These are phyloP conservation scores for Mucuna pruriens DNA, from an alignment of 306 rosid species.

Conservation along the genomic window DNA sequence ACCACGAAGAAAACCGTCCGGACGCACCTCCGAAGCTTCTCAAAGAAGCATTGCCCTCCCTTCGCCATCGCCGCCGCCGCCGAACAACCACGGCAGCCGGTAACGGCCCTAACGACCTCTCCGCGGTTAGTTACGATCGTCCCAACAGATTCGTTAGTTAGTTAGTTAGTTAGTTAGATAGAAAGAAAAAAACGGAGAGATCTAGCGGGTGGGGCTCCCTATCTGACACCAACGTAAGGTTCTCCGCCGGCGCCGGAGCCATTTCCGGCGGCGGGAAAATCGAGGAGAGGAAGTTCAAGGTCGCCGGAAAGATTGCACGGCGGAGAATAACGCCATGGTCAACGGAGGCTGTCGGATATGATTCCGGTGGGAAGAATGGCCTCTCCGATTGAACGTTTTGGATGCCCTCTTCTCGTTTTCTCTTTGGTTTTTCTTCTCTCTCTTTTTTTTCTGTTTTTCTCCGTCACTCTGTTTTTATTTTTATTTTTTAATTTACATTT, in stretches of 20 bases:
- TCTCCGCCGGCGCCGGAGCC: constrained; percentile 53
- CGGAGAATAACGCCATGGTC: constrained; percentile 43
- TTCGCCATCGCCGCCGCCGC: constrained; percentile 63
- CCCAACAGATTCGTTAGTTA: constrained; percentile 19
- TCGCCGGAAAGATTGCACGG: constrained; percentile 1
- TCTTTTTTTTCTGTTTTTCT: constrained; percentile 2
- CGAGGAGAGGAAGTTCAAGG: constrained; percentile 21
- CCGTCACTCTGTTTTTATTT: not conserved
- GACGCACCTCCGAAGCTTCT: constrained; percentile 70
- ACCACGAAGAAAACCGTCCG: constrained; percentile 86
- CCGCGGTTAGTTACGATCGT: constrained; percentile 39
- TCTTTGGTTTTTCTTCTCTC: not conserved
- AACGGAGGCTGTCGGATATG: constrained; percentile 36
- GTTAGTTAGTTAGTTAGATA: not conserved
- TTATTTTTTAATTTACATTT: not conserved
- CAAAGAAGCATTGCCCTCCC: constrained; percentile 68
- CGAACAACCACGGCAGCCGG: constrained; percentile 29
- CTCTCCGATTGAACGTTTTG: constrained; percentile 11
- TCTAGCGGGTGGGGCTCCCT: constrained; percentile 42
- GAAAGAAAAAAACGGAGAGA: not conserved
- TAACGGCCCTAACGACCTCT: constrained; percentile 32
- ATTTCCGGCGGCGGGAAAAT: constrained; percentile 51
- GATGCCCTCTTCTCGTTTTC: constrained; percentile 16
- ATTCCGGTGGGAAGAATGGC: constrained; percentile 40
- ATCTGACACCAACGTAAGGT: constrained; percentile 12